Evolutionary conservation across 176 grass and related monocot genomes (phyloP).

Genomic region (Triticum monococcum): DNA sequence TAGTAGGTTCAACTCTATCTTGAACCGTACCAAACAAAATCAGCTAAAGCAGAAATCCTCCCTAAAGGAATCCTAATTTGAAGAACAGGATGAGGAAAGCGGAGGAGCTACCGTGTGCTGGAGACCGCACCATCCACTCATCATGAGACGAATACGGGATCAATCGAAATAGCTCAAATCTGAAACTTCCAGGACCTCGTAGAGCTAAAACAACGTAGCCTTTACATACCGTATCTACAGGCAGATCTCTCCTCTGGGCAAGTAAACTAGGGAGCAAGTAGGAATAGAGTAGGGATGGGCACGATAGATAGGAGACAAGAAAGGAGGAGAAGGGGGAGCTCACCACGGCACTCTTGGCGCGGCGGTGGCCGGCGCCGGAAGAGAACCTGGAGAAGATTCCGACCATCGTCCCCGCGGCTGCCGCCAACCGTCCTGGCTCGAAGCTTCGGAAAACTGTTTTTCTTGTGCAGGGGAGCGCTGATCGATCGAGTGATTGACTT

Average conservation of each 20-base stretch:
- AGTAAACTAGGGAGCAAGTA: constrained; percentile 43
- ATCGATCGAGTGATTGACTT: constrained; percentile 18
- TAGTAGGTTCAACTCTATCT: background rate
- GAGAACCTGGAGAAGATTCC: constrained; percentile 79
- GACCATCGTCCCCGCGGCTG: constrained; percentile 47
- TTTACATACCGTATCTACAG: constrained; percentile 21
- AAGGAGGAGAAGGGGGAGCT: constrained; percentile 5
- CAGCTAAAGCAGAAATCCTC: background rate
- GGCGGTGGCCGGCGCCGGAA: constrained; percentile 61
- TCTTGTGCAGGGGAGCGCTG: constrained; percentile 9
- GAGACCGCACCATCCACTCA: constrained; percentile 40
- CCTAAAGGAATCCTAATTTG: constrained; percentile 6
- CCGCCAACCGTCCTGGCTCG: background rate
- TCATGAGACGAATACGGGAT: constrained; percentile 20
- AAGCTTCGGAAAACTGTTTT: constrained; percentile 16
- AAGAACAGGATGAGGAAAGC: constrained; percentile 10
- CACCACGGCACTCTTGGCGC: constrained; percentile 68
- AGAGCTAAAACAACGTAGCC: constrained; percentile 15
- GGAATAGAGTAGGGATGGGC: constrained; percentile 23
- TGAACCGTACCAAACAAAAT: background rate
- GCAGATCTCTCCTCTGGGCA: constrained; percentile 51
- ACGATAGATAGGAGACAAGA: background rate
- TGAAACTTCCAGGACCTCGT: background rate
- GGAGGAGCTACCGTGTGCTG: constrained; percentile 28
- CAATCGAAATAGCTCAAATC: constrained; percentile 23